These are phyloP conservation scores for Calendula officinalis DNA, from an alignment of 129 eudicot species.

Conservation along the genomic window DNA sequence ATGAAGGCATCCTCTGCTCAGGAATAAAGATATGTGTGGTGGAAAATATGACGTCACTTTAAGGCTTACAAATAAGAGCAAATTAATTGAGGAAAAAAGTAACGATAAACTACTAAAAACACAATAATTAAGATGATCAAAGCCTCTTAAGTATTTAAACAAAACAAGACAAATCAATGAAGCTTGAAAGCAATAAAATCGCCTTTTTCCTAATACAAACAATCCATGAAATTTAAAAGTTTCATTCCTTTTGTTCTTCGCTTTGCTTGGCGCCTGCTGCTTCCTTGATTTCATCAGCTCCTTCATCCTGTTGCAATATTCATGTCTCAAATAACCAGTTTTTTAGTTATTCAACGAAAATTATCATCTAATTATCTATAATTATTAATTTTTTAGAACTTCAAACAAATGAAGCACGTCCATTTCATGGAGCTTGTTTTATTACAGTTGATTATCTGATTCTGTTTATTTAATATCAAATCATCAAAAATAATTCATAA, in stretches of 20 bases:
- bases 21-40: too few species aligned
- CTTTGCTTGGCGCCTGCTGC: slow-evolving; percentile 44
- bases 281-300: slow-evolving; percentile 65
- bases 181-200: not conserved
- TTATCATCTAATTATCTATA: too few species aligned
- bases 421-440: too few species aligned
- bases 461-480: too few species aligned
- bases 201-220: not conserved
- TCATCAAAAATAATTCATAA: too few species aligned
- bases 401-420: too few species aligned
- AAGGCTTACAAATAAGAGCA: not conserved
- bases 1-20: too few species aligned
- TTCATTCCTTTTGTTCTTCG: slow-evolving; percentile 49
- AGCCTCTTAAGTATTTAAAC: not conserved
- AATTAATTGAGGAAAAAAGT: not conserved
- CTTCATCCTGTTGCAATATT: slow-evolving; percentile 55
- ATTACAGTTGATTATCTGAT: too few species aligned
- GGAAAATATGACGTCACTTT: not conserved
- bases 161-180: slow-evolving; percentile 1
- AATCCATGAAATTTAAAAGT: not conserved
- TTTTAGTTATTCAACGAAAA: too few species aligned
- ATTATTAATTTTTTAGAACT: too few species aligned
- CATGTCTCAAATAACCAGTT: not conserved
- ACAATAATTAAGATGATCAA: slow-evolving; percentile 8
- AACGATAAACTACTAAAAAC: not conserved